Evolutionary conservation across 2,329 filamentous ascomycete species (phyloP).

Genomic region (Basipetospora chlamydospora): DNA sequence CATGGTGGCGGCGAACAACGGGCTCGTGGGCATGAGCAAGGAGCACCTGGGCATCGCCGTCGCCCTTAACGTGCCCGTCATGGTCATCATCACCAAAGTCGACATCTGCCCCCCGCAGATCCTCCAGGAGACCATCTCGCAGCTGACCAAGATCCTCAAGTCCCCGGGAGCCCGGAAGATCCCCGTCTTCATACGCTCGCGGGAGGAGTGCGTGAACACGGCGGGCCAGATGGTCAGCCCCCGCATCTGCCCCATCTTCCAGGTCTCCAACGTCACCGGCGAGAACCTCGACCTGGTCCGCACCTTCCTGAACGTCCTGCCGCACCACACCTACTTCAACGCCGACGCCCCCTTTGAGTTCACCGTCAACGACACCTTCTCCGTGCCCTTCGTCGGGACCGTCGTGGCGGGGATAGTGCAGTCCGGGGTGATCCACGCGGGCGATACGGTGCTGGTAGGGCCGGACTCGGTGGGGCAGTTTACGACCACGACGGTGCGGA

Average conservation of each 20-base stretch:
- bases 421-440: constrained; percentile 71
- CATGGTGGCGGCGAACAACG: constrained; percentile 98
- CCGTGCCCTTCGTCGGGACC: constrained; percentile 90
- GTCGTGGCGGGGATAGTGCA: constrained; percentile 93
- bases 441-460: constrained; percentile 79
- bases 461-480: constrained; percentile 88
- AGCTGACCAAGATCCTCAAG: constrained; percentile 85
- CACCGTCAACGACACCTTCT: constrained; percentile 94
- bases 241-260: constrained; percentile 92
- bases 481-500: constrained; percentile 69
- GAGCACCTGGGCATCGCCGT: constrained; percentile 92
- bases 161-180: constrained; percentile 90
- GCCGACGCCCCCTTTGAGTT: constrained; percentile 82
- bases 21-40: constrained; percentile 93
- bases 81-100: constrained; percentile 97
- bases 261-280: constrained; percentile 95
- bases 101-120: constrained; percentile 97
- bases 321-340: constrained; percentile 88
- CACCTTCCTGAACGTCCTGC: constrained; percentile 86
- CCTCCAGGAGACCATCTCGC: constrained; percentile 79
- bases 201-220: constrained; percentile 85
- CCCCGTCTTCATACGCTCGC: constrained; percentile 84
- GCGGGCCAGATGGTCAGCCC: constrained; percentile 92
- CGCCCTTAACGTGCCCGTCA: constrained; percentile 88
- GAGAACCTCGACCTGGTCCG: constrained; percentile 81